These are phyloP conservation scores for Lactifluus subvellereus DNA, from an alignment of 768 basidiomycete species.

Conservation along the genomic window DNA sequence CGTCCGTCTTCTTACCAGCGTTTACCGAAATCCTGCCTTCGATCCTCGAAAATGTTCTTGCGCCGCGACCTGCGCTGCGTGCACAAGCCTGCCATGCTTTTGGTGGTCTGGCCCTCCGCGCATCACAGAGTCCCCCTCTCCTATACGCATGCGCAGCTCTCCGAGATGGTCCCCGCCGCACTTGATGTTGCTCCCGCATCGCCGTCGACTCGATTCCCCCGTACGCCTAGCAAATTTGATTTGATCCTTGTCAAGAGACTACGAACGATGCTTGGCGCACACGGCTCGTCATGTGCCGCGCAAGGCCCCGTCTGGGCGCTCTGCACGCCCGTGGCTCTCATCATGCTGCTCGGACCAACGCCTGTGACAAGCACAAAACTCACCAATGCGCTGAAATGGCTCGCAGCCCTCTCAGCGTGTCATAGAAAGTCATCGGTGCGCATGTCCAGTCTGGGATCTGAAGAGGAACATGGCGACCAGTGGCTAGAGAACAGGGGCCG, in stretches of 20 bases:
- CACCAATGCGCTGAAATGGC: constrained; percentile 41
- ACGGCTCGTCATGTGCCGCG: constrained; percentile 54
- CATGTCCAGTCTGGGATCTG: constrained; percentile 62
- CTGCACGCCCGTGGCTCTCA: constrained; percentile 56
- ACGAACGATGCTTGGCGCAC: constrained; percentile 51
- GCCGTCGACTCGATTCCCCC: constrained; percentile 32
- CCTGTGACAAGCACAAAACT: constrained; percentile 42
- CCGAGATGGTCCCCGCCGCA: constrained; percentile 44
- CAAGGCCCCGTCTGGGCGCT: constrained; percentile 79
- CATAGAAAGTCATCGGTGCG: constrained; percentile 63
- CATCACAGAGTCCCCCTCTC: constrained; percentile 43
- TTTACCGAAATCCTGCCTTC: constrained; percentile 58
- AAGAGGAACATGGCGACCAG: no score
- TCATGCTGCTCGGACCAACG: constrained; percentile 56
- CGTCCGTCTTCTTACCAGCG: constrained; percentile 60
- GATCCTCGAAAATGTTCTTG: constrained; percentile 57
- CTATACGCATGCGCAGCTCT: constrained; percentile 46
- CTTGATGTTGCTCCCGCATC: constrained; percentile 38
- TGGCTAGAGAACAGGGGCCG: no score
- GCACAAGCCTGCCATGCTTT: constrained; percentile 71
- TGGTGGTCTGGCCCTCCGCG: constrained; percentile 57
- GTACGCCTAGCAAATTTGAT: constrained; percentile 33
- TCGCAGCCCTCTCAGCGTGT: constrained; percentile 51
- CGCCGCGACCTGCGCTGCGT: constrained; percentile 56
- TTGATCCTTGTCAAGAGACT: constrained; percentile 58